These are phyloP conservation scores for Neonectria ditissima DNA, from an alignment of 2,329 filamentous ascomycete species.

Conservation along the genomic window DNA sequence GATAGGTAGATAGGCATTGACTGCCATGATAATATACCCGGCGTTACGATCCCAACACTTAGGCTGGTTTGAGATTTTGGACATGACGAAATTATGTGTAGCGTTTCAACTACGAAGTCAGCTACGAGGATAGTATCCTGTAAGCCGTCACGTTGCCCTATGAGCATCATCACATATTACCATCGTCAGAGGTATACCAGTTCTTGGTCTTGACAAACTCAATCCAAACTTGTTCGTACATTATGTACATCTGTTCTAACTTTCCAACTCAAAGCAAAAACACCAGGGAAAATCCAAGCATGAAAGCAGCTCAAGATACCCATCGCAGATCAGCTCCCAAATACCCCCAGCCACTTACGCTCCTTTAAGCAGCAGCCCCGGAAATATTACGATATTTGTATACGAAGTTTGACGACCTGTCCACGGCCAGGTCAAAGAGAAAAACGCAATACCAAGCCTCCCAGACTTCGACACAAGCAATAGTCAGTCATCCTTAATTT, in stretches of 20 bases:
- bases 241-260: conserved; percentile 37
- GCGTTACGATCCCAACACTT: conserved; percentile 20
- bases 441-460: conserved; percentile 25
- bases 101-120: background rate
- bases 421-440: conserved; percentile 19
- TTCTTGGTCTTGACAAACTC: background rate
- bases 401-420: conserved; percentile 24
- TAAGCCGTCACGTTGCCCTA: background rate
- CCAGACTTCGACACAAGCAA: conserved; percentile 28
- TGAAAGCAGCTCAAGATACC: conserved; percentile 12
- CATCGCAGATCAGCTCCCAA: conserved; percentile 25
- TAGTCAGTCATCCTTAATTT: conserved; percentile 39
- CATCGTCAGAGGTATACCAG: too few relatives aligned
- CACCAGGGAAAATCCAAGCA: conserved; percentile 32
- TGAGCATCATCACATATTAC: background rate
- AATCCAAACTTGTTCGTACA: conserved; percentile 43
- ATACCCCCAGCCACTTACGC: conserved; percentile 26
- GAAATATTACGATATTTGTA: conserved; percentile 42
- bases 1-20: conserved; percentile 18
- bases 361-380: conserved; percentile 30
- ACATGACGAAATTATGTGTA: background rate
- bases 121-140: background rate
- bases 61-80: background rate
- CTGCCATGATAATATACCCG: conserved; percentile 36
- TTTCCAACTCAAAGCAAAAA: conserved; percentile 36